A percentile compares a stretch with the other conserved stretches of the same genome.
phyloP scores from a whole-genome alignment of 805 yeast species.

The Wickerhamiella australiensis region DNA sequence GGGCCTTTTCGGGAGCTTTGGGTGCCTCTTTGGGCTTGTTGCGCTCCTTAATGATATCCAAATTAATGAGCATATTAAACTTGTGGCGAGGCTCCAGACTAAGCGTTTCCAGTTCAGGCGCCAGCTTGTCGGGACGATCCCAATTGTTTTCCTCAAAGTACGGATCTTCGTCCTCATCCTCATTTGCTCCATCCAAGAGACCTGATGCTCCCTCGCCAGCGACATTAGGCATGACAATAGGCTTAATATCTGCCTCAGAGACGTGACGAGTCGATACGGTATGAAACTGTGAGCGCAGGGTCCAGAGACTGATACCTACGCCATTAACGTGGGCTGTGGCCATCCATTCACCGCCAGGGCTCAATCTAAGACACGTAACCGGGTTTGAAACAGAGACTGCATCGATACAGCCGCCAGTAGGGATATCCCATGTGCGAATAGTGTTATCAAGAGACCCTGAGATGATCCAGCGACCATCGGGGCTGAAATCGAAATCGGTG shows the following conservation, averaged over 20 bases:
- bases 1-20: conserved; percentile 66
- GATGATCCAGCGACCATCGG: conserved; percentile 91
- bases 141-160: conserved; percentile 31
- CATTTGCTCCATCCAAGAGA: conserved; percentile 59
- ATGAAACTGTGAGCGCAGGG: conserved; percentile 73
- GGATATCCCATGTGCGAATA: conserved; percentile 91
- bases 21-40: conserved; percentile 85
- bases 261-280: conserved; percentile 59
- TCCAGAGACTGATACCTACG: conserved; percentile 86
- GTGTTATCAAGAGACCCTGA: conserved; percentile 76
- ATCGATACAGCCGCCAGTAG: conserved; percentile 93
- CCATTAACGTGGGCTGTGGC: conserved; percentile 90
- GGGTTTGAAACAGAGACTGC: conserved; percentile 68
- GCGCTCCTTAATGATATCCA: conserved; percentile 74
- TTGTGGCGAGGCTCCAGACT: conserved; percentile 67
- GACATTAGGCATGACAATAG: conserved; percentile 54
- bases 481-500: conserved; percentile 78
- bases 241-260: conserved; percentile 48
- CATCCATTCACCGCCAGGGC: conserved; percentile 78
- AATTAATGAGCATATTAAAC: conserved; percentile 62
- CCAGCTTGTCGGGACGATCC: conserved; percentile 41
- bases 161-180: conserved; percentile 26
- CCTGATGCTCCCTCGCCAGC: conserved; percentile 68
- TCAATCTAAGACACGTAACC: conserved; percentile 68
- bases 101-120: conserved; percentile 52